Base-by-base conservation (phyloP, 1,284 basidiomycete species). In the Vanrija pseudolonga region DNA sequence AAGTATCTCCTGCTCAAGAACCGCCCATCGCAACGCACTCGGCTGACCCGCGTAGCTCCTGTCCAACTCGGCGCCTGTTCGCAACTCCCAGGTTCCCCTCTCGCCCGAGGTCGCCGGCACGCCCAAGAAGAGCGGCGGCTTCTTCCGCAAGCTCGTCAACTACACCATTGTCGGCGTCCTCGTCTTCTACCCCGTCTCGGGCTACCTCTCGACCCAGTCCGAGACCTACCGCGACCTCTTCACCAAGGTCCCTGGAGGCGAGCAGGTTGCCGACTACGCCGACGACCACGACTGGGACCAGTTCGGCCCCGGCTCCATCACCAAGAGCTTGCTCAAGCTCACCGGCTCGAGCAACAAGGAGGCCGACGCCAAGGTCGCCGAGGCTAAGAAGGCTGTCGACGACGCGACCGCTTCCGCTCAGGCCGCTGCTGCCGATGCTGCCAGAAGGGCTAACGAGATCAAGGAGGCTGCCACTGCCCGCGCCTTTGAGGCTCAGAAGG, bases 241-340 rank as follows among this genome's bases (percentile, higher is more conserved):
- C 67, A 68, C 76, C 54, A 74, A 73, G 53, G 72, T 83, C 41
- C 81, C 81, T 4, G 73, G 77, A 23, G 93, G 86, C 42, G 83
- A 88, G 63, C 69, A 80, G 20, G 81, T 95, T 69, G 80, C 94
- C 38, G 85, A 92, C 57, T 89, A 85, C 68, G 87, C 87, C 7
- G 89, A 94, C 71, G 81, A 84, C 44, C 79, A 86, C 64, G 81
- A 85, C 22, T 90, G 88, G 87, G 87, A 91, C 62, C 60, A 63
- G 15, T 63, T 76, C 51, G 76, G 70, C 15, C 49, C 62, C 20
- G 83, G 81, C 4, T 76, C 88, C 46, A 84, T 87, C 20, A 66
- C 83, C 20, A 76, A 82, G 59, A 81, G 85, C 57, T 81, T 84
- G 18, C 65, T 85, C 5, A 56, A 54, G 23, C 59, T 62, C n/a